A percentile compares a stretch with the other conserved stretches of the same genome.
Conservation (phyloP, 2,329 filamentous ascomycete species). For the Arthrobotrys sphaeroides region DNA sequence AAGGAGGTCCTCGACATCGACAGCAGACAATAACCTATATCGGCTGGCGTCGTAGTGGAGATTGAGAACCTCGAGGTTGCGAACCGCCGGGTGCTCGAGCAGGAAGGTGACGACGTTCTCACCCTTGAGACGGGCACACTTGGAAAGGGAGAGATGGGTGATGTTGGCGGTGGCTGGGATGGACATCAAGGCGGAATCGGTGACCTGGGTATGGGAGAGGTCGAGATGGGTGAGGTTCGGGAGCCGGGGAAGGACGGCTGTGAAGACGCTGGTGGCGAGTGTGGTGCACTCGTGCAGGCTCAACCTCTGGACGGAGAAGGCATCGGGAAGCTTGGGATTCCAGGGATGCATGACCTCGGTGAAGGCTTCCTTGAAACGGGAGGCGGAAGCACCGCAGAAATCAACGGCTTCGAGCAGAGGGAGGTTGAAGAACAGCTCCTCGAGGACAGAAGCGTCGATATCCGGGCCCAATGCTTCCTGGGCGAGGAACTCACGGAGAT, state of each 20-base stretch:
- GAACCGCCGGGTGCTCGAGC: conserved; percentile 74
- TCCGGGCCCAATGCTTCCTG: conserved; percentile 85
- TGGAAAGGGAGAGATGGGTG: conserved; percentile 80
- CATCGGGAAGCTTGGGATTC: conserved; percentile 65
- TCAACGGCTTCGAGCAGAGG: conserved; percentile 74
- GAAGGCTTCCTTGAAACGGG: conserved; percentile 74
- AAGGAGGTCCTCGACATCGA: conserved; percentile 73
- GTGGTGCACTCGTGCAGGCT: conserved; percentile 82
- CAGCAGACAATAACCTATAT: conserved; percentile 74
- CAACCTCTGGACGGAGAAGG: conserved; percentile 72
- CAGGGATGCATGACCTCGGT: conserved; percentile 65
- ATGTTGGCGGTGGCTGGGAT: conserved; percentile 77
- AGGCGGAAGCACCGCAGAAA: conserved; percentile 78
- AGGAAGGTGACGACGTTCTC: conserved; percentile 75
- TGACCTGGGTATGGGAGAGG: conserved; percentile 79
- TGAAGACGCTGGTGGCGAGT: conserved; percentile 73
- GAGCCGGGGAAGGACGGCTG: conserved; percentile 76
- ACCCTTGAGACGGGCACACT: conserved; percentile 76
- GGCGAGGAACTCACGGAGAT: conserved; percentile 78
- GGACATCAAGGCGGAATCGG: conserved; percentile 73
- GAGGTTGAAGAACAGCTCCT: conserved; percentile 75
- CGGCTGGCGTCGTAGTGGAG: conserved; percentile 76
- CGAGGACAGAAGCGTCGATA: conserved; percentile 73
- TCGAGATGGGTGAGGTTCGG: conserved; percentile 78
- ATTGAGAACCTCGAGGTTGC: conserved; percentile 75